Evolutionary conservation across 2,329 filamentous ascomycete species (phyloP), one percentile per base, ranked within the genome.

Genomic region (Neonectria neomacrospora): DNA sequence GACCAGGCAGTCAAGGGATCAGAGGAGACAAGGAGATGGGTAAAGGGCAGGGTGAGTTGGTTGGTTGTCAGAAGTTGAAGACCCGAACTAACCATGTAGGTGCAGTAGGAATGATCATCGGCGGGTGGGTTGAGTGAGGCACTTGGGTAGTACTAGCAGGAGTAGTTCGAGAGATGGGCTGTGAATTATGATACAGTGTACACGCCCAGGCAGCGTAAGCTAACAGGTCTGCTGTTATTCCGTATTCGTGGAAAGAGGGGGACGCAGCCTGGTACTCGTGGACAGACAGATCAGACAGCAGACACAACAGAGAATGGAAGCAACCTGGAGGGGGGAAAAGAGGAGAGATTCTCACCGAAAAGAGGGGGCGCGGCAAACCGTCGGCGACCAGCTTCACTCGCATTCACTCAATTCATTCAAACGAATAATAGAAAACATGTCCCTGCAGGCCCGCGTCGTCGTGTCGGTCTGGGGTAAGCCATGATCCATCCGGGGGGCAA

Each of bases 391-490:
- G 14, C 34, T 37, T 37, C 34, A 6, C 23, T 26, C 23, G 23
- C 23, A 26, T 26, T 26, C 23, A 37, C 34, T n/a, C 34, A n/a
- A 37, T 37, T 37, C 34, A 37, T 16, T 37, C 34, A 32, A 18
- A 3, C 7, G 18, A 39, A 44, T 22, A n/a, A 44, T 5, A 44
- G 14, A 10, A 11, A 11, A 41, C 10, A 20, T 41, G 8, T 18
- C 51, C 45, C 60, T 63, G 63, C 60, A 64, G 48, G 58, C 48
- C 28, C 42, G 53, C 51, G 37, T 63, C 54, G 55, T 58, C 42
- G 37, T 48, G 54, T 48, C 26, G 20, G 54, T 71, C 69, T 53
- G 69, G 69, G 69, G 69, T 72, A 71, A 67, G 61, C 67, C 56
- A 70, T 58, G 34, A 44, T 20, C 41, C 45, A 32, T 47, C 69